Evolutionary conservation across 2,329 filamentous ascomycete species (phyloP).

Genomic region (Amauroascus niger): DNA sequence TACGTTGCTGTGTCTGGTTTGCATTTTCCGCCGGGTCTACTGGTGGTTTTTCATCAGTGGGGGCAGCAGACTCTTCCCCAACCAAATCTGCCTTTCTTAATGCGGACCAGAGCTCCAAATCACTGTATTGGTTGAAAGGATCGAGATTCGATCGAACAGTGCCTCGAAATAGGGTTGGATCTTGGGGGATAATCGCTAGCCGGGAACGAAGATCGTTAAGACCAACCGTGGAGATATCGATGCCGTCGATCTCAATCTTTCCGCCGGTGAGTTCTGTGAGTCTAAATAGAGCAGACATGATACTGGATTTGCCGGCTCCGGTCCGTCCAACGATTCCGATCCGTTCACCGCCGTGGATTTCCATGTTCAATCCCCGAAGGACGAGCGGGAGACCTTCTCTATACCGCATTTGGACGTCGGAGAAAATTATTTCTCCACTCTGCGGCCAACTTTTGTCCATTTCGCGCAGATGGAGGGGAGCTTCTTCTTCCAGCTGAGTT

Average conservation of each 20-base stretch:
- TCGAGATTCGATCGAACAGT: slow-evolving; percentile 39
- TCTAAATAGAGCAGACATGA: slow-evolving; percentile 40
- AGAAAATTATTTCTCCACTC: slow-evolving; percentile 68
- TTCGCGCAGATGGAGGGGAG: slow-evolving; percentile 64
- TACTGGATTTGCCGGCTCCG: slow-evolving; percentile 39
- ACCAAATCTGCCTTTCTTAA: slow-evolving; percentile 40
- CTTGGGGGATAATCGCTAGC: slow-evolving; percentile 39
- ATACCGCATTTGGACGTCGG: slow-evolving; percentile 70
- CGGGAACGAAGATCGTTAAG: slow-evolving; percentile 36
- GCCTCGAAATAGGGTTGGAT: slow-evolving; percentile 38
- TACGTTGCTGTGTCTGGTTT: slow-evolving; percentile 38
- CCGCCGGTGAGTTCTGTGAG: slow-evolving; percentile 35
- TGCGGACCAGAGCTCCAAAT: slow-evolving; percentile 41
- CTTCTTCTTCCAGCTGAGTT: slow-evolving; percentile 76
- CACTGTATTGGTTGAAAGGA: slow-evolving; percentile 38
- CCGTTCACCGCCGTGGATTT: slow-evolving; percentile 38
- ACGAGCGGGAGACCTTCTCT: slow-evolving; percentile 62
- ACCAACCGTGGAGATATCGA: slow-evolving; percentile 35
- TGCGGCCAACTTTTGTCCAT: slow-evolving; percentile 74
- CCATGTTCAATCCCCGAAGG: slow-evolving; percentile 52
- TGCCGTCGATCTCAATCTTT: slow-evolving; percentile 36
- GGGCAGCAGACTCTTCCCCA: slow-evolving; percentile 37
- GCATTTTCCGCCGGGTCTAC: slow-evolving; percentile 5
- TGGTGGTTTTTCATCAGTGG: slow-evolving; percentile 17
- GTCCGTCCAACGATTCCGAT: slow-evolving; percentile 41